Conservation (phyloP, 805 yeast species). For the Pichia manshurica region DNA sequence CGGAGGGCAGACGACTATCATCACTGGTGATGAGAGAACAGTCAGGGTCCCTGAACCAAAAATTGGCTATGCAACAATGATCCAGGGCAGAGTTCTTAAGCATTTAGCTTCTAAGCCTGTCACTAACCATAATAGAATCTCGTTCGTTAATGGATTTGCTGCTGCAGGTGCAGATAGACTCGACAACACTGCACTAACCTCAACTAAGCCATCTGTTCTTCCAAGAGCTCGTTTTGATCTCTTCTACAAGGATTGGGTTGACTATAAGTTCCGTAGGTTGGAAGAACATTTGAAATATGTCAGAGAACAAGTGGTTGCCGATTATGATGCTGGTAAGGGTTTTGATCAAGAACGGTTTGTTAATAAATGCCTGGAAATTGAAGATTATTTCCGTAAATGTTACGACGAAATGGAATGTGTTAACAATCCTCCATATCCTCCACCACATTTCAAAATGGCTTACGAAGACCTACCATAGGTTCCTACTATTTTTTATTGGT, state of each 20-base stretch:
- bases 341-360: conserved; percentile 29
- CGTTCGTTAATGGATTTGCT: conserved; percentile 30
- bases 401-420: conserved; percentile 34
- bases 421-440: conserved; percentile 28
- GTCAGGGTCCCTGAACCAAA: conserved; percentile 35
- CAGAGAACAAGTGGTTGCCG: conserved; percentile 18
- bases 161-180: conserved; percentile 25
- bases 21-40: conserved; percentile 36
- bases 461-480: conserved; percentile 11
- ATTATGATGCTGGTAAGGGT: conserved; percentile 18
- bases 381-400: conserved; percentile 25
- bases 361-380: conserved; percentile 26
- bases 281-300: conserved; percentile 23
- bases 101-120: conserved; percentile 45
- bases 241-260: conserved; percentile 33
- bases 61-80: conserved; percentile 38
- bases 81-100: conserved; percentile 43
- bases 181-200: conserved; percentile 32
- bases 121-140: conserved; percentile 32
- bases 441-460: conserved; percentile 23
- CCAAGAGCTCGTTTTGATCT: conserved; percentile 31
- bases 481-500: conserved; percentile 24
- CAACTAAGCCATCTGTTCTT: conserved; percentile 32
- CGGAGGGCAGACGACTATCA: conserved; percentile 47
- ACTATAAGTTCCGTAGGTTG: conserved; percentile 28